Percentiles rank a stretch among this genome's conserved stretches.
Conservation (phyloP, 1,139 yeast genomes). For the Candida buenavistaensis region DNA sequence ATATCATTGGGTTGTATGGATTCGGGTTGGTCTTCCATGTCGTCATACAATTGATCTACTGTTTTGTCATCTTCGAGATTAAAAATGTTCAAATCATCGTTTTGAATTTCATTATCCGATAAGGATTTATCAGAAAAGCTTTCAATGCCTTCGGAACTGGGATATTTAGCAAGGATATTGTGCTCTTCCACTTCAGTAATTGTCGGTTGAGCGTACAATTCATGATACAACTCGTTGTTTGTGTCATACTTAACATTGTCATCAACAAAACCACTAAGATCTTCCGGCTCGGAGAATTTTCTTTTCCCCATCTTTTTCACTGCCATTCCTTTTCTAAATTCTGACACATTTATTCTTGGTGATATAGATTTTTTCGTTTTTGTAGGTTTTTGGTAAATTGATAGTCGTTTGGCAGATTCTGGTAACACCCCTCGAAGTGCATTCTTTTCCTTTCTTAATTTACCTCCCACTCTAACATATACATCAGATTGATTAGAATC, state of each 20-base stretch:
- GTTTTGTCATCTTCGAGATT: too few relatives aligned
- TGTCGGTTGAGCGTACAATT: constrained; percentile 7
- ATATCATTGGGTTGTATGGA: too few relatives aligned
- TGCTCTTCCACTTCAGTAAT: not conserved
- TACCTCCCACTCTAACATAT: constrained; percentile 35
- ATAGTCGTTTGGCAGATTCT: constrained; percentile 37
- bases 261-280: constrained; percentile 12
- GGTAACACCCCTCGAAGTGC: constrained; percentile 39
- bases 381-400: constrained; percentile 21
- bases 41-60: too few relatives aligned
- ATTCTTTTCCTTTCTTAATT: constrained; percentile 26
- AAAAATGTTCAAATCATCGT: constrained; percentile 9
- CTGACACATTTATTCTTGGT: constrained; percentile 9
- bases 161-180: not conserved
- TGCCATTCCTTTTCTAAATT: constrained; percentile 39
- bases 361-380: constrained; percentile 1
- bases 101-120: constrained; percentile 3
- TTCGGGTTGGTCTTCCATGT: too few relatives aligned
- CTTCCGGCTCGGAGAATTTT: constrained; percentile 3
- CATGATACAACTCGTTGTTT: constrained; percentile 11
- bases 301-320: constrained; percentile 20
- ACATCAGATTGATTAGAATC: constrained; percentile 17
- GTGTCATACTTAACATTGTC: constrained; percentile 14
- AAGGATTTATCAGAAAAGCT: constrained; percentile 6
- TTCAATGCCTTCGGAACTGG: not conserved